Percentiles rank a stretch among this genome's conserved stretches.
Evolutionary conservation across 2,329 filamentous ascomycete genomes (phyloP).

Genomic region (Phoma herbarum): DNA sequence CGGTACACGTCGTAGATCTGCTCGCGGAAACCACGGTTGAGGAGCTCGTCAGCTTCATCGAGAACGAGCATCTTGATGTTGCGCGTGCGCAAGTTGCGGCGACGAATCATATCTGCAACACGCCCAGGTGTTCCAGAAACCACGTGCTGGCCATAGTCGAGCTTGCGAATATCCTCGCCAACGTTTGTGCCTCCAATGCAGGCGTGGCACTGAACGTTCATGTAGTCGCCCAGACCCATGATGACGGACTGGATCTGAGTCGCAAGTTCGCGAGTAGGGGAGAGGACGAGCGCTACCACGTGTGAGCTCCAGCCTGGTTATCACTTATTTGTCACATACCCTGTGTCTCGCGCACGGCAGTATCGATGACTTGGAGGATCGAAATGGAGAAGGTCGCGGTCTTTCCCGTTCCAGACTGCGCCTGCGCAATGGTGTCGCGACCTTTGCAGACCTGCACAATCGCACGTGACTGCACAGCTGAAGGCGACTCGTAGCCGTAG

Average conservation of each 20-base stretch:
- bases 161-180: slow-evolving; percentile 95
- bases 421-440: slow-evolving; percentile 97
- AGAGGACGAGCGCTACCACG: slow-evolving; percentile 80
- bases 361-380: slow-evolving; percentile 95
- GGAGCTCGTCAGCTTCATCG: slow-evolving; percentile 78
- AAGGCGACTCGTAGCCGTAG: slow-evolving; percentile 98
- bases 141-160: slow-evolving; percentile 97
- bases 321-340: slow-evolving; percentile 49
- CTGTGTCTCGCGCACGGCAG: slow-evolving; percentile 89
- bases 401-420: slow-evolving; percentile 96
- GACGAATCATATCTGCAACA: slow-evolving; percentile 85
- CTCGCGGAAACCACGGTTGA: slow-evolving; percentile 95
- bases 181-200: slow-evolving; percentile 99
- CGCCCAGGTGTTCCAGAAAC: slow-evolving; percentile 97
- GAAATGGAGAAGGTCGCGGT: slow-evolving; percentile 96
- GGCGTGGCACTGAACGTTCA: slow-evolving; percentile 99
- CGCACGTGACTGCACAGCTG: slow-evolving; percentile 94
- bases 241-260: slow-evolving; percentile 99
- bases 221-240: slow-evolving; percentile 99
- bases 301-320: slow-evolving; percentile 23
- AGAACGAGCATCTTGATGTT: slow-evolving; percentile 83
- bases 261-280: slow-evolving; percentile 93
- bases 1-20: slow-evolving; percentile 99
- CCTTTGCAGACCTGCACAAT: slow-evolving; percentile 99
- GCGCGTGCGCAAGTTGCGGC: slow-evolving; percentile 74